Evolutionary conservation across 805 yeast genomes (phyloP).

Genomic region (Wickerhamomyces canadensis): DNA sequence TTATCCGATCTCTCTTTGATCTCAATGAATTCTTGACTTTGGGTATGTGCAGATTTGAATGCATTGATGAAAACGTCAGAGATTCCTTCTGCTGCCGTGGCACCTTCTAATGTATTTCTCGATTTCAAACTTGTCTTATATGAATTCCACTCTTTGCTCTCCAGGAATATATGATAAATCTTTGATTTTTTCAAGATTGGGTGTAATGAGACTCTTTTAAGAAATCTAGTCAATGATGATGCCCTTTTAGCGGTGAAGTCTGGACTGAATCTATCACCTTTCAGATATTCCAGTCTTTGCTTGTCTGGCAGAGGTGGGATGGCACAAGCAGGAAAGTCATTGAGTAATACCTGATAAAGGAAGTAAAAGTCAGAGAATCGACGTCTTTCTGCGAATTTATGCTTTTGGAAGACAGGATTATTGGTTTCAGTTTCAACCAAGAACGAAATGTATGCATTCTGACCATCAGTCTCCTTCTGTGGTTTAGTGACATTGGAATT

Average conservation of each 20-base stretch:
- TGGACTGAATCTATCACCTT: constrained; percentile 85
- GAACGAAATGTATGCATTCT: constrained; percentile 73
- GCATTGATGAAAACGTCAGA: constrained; percentile 92
- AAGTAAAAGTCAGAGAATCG: constrained; percentile 85
- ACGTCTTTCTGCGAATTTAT: constrained; percentile 54
- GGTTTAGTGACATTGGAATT: constrained; percentile 50
- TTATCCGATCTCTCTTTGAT: constrained; percentile 79
- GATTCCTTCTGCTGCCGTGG: constrained; percentile 51
- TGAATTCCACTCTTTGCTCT: constrained; percentile 69
- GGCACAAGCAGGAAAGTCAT: constrained; percentile 79
- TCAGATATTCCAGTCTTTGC: constrained; percentile 82
- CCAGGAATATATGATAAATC: constrained; percentile 64
- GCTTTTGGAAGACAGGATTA: constrained; percentile 47
- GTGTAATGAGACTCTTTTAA: constrained; percentile 69
- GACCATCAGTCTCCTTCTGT: constrained; percentile 64
- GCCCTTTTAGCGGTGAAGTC: constrained; percentile 83
- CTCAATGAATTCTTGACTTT: constrained; percentile 73
- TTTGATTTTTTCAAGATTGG: constrained; percentile 66
- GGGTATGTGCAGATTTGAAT: constrained; percentile 67
- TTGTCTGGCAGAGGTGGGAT: constrained; percentile 95
- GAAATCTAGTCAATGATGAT: constrained; percentile 70
- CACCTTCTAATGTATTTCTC: constrained; percentile 11
- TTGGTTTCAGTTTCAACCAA: constrained; percentile 58
- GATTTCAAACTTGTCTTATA: constrained; percentile 52
- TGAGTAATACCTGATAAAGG: constrained; percentile 64